Percentiles rank a stretch among this genome's conserved stretches.
These are phyloP conservation scores for Citrus hindsii DNA, from an alignment of 345 rosid species.

Conservation along the genomic window DNA sequence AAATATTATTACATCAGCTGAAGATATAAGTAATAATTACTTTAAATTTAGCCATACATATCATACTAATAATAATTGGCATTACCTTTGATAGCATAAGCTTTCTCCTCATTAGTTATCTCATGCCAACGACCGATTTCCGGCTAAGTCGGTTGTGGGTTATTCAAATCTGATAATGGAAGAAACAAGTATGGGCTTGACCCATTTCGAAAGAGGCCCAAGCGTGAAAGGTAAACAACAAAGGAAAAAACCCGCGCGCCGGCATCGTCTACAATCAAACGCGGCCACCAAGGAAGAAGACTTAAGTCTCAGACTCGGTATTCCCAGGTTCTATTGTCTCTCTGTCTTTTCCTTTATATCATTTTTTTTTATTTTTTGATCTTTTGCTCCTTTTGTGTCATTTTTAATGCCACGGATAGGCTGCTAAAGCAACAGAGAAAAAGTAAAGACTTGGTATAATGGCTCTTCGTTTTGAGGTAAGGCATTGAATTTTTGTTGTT, in stretches of 20 bases:
- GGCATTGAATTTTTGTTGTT: not conserved
- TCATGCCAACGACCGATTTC: too few species aligned
- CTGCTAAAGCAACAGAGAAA: not conserved
- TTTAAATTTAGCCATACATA: too few species aligned
- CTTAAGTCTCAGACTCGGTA: not conserved
- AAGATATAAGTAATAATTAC: too few species aligned
- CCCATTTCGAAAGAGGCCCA: not conserved
- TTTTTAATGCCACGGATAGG: not conserved
- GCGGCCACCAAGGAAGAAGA: slow-evolving; percentile 8
- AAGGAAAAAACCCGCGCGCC: not conserved
- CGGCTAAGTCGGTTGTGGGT: too few species aligned
- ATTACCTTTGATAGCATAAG: too few species aligned
- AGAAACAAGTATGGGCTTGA: not conserved
- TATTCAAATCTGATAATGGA: too few species aligned
- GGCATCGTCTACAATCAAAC: not conserved
- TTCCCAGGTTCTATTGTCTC: not conserved
- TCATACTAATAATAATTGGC: too few species aligned
- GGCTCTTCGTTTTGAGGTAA: slow-evolving; percentile 44
- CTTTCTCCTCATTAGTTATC: too few species aligned
- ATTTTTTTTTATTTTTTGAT: not conserved
- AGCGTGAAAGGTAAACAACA: not conserved
- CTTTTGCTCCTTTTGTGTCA: not conserved
- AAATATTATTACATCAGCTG: too few species aligned
- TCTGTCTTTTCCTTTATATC: not conserved
- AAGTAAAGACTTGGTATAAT: slow-evolving; percentile 3